These are phyloP conservation scores for Pholiota molesta DNA, from an alignment of 768 basidiomycete species.

Conservation along the genomic window DNA sequence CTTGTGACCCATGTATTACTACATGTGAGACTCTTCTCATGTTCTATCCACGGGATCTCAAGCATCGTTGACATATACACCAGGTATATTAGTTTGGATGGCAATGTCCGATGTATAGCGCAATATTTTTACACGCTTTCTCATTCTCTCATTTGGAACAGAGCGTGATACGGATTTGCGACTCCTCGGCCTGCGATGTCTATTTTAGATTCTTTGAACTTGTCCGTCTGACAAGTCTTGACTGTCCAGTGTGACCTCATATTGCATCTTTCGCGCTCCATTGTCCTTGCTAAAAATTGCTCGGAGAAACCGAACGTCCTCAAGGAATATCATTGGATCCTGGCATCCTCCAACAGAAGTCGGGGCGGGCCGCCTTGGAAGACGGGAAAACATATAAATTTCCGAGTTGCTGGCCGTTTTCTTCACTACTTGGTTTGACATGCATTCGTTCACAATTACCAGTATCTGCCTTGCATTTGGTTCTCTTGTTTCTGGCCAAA, in stretches of 20 bases:
- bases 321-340: background rate
- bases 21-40: background rate
- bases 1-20: background rate
- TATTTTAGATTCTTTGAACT: background rate
- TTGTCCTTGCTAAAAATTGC: background rate
- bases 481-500: constrained; percentile 31
- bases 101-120: background rate
- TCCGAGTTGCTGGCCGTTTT: background rate
- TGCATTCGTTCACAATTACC: constrained; percentile 10
- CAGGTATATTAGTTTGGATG: background rate
- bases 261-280: background rate
- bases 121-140: background rate
- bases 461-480: constrained; percentile 8
- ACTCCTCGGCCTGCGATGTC: background rate
- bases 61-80: background rate
- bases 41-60: background rate
- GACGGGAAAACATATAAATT: background rate
- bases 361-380: background rate
- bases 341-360: background rate
- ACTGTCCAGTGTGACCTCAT: background rate
- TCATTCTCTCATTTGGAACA: background rate
- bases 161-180: background rate
- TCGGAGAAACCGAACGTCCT: background rate
- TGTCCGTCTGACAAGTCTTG: background rate
- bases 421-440: background rate